Evolutionary conservation across 257 asterid species (phyloP).

Genomic region (Cruciata laevipes): DNA sequence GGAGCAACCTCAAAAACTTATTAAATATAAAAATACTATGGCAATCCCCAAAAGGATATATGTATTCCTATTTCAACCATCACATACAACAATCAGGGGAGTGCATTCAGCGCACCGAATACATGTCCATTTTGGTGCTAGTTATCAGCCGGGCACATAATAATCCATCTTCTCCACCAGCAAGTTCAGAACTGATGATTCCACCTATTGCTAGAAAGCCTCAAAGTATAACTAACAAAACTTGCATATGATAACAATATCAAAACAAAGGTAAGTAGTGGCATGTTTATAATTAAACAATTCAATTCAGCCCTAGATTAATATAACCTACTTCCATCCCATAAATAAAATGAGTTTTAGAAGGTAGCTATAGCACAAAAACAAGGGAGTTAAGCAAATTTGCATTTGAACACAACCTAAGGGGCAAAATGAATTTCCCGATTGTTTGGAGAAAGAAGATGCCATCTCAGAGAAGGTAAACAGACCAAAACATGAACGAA

Average conservation of each 20-base stretch:
- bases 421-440: background rate
- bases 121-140: background rate
- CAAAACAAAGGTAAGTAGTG: background rate
- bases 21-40: background rate
- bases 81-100: background rate
- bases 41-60: too few species aligned
- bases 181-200: slow-evolving; percentile 69
- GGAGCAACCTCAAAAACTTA: background rate
- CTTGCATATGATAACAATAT: slow-evolving; percentile 1
- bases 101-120: background rate
- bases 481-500: background rate
- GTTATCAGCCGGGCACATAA: slow-evolving; percentile 63
- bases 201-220: slow-evolving; percentile 41
- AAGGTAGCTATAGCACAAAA: background rate
- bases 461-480: background rate
- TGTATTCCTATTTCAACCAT: too few species aligned
- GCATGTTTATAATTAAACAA: background rate
- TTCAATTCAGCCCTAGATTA: background rate
- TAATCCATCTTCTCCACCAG: slow-evolving; percentile 92
- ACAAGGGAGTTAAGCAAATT: background rate
- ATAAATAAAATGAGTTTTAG: background rate
- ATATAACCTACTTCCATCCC: background rate
- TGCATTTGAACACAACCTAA: background rate
- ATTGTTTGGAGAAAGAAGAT: background rate
- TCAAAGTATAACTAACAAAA: background rate